These are phyloP conservation scores for Microstegium vimineum DNA, from an alignment of 176 grass and related monocot genomes.

Conservation along the genomic window DNA sequence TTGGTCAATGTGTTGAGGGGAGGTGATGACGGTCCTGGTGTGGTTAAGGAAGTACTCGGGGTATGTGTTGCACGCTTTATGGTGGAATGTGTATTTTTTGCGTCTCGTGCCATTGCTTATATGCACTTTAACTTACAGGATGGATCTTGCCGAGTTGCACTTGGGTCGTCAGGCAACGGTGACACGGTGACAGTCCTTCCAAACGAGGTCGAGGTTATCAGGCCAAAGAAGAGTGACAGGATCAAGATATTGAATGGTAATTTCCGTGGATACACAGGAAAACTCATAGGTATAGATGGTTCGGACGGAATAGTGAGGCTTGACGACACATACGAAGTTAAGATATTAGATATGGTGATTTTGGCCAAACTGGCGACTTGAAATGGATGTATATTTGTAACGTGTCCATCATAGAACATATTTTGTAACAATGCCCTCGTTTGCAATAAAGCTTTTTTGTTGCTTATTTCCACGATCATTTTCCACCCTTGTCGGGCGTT, in stretches of 20 bases:
- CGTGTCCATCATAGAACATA: slow-evolving; percentile 27
- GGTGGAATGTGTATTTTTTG: background rate
- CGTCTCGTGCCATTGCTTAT: background rate
- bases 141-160: slow-evolving; percentile 71
- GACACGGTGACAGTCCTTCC: slow-evolving; percentile 50
- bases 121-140: slow-evolving; percentile 54
- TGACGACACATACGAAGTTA: slow-evolving; percentile 88
- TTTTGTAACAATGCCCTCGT: slow-evolving; percentile 21
- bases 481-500: background rate
- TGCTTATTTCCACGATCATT: background rate
- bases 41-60: slow-evolving; percentile 72
- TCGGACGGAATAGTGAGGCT: slow-evolving; percentile 95
- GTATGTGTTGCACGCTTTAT: slow-evolving; percentile 27
- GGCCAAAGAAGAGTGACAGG: slow-evolving; percentile 83
- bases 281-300: slow-evolving; percentile 90
- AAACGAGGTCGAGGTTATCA: slow-evolving; percentile 71
- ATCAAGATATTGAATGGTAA: slow-evolving; percentile 83
- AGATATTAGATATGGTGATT: slow-evolving; percentile 95
- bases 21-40: slow-evolving; percentile 64
- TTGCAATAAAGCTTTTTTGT: slow-evolving; percentile 34
- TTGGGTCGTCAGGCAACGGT: slow-evolving; percentile 59
- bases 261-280: slow-evolving; percentile 70
- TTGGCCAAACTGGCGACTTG: slow-evolving; percentile 72
- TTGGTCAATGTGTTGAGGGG: slow-evolving; percentile 60
- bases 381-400: slow-evolving; percentile 46